These are phyloP conservation scores for Wickerhamomyces ciferrii DNA, from an alignment of 805 yeast genomes.

Conservation along the genomic window DNA sequence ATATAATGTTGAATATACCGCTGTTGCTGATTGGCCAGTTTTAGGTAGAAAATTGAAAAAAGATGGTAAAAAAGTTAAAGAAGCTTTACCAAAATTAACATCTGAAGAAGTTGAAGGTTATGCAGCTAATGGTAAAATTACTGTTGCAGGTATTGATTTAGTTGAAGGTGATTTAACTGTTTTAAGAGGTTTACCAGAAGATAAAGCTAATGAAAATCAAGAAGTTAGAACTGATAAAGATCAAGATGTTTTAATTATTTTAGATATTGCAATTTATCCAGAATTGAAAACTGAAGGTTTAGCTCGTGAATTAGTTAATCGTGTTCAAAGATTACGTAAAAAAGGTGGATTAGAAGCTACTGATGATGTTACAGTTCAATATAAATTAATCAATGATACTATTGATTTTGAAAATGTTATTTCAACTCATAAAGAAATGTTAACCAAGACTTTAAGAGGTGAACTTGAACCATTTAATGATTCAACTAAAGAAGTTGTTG, in stretches of 20 bases:
- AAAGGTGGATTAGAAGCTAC: slow-evolving; percentile 92
- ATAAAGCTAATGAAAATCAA: slow-evolving; percentile 59
- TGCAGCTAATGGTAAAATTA: slow-evolving; percentile 65
- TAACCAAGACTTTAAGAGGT: slow-evolving; percentile 73
- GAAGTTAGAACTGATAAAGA: slow-evolving; percentile 86
- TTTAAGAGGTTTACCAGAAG: slow-evolving; percentile 80
- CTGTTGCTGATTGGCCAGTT: slow-evolving; percentile 98
- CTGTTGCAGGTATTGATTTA: slow-evolving; percentile 85
- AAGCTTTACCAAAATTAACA: slow-evolving; percentile 77
- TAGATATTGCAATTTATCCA: slow-evolving; percentile 83
- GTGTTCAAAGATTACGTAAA: slow-evolving; percentile 96
- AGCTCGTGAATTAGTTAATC: slow-evolving; percentile 94
- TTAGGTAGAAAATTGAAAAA: slow-evolving; percentile 95
- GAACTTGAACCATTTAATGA: slow-evolving; percentile 36
- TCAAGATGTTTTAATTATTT: slow-evolving; percentile 71
- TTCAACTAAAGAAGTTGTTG: slow-evolving; percentile 49
- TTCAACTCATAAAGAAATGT: slow-evolving; percentile 56
- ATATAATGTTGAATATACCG: slow-evolving; percentile 88
- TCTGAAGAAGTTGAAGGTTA: slow-evolving; percentile 80
- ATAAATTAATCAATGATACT: slow-evolving; percentile 57
- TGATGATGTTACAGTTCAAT: slow-evolving; percentile 89
- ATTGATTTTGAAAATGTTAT: slow-evolving; percentile 61
- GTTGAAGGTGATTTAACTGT: slow-evolving; percentile 87
- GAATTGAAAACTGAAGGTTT: slow-evolving; percentile 91
- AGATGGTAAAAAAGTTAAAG: slow-evolving; percentile 92